Evolutionary conservation across 495 filamentous ascomycete genomes (phyloP).

Genomic region (Bombardia bombarda): DNA sequence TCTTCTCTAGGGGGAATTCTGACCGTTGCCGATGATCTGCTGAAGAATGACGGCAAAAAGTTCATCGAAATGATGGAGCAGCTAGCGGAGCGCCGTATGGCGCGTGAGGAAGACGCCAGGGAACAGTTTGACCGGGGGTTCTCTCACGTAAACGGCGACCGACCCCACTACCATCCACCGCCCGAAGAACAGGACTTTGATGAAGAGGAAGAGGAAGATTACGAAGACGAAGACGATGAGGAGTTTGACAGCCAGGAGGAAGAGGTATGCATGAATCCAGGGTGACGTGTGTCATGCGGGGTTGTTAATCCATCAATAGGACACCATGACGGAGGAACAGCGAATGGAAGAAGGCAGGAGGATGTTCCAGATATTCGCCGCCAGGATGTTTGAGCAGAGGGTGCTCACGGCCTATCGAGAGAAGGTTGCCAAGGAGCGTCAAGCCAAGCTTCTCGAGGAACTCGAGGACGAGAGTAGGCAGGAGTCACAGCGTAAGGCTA

Average conservation of each 20-base stretch:
- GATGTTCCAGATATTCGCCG: conserved; percentile 99
- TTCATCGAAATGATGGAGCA: conserved; percentile 99
- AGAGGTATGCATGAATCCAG: conserved; percentile 43
- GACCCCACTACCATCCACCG: conserved; percentile 41
- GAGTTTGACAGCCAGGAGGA: conserved; percentile 85
- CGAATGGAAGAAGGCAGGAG: conserved; percentile 96
- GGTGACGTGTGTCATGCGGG: not conserved
- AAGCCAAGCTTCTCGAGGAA: conserved; percentile 86
- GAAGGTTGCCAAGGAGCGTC: conserved; percentile 87
- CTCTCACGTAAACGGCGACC: conserved; percentile 38
- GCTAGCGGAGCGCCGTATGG: conserved; percentile 93
- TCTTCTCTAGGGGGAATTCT: conserved; percentile 80
- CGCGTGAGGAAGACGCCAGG: conserved; percentile 85
- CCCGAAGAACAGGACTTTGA: conserved; percentile 63
- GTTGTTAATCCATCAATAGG: conserved; percentile 48
- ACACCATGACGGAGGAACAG: conserved; percentile 94
- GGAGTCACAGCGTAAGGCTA: conserved; percentile 72
- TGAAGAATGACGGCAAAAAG: conserved; percentile 98
- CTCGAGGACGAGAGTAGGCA: conserved; percentile 73
- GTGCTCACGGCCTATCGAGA: conserved; percentile 96
- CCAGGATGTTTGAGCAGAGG: conserved; percentile 97
- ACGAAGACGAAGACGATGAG: conserved; percentile 81
- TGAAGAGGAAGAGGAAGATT: conserved; percentile 53
- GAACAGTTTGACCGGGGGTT: conserved; percentile 60
- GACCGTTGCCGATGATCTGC: conserved; percentile 94